Conservation (phyloP, 768 basidiomycete genomes). For the Mycena chlorophos region DNA sequence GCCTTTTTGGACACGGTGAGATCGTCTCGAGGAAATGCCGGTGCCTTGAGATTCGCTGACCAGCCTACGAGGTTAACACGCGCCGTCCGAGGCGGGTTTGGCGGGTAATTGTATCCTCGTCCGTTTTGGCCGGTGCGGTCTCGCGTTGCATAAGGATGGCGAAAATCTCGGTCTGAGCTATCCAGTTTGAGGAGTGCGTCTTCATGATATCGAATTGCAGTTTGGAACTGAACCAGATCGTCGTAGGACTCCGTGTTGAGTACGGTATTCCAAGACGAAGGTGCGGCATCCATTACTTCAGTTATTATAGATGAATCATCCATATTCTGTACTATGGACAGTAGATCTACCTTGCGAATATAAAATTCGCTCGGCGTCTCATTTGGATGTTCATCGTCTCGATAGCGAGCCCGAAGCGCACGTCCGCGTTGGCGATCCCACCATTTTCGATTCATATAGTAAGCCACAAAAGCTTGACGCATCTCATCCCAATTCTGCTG, state of each 20-base stretch:
- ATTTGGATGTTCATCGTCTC: slow-evolving; percentile 1
- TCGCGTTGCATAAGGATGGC: neutral
- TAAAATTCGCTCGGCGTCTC: slow-evolving; percentile 17
- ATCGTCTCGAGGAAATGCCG: slow-evolving; percentile 29
- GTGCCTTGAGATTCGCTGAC: slow-evolving; percentile 5
- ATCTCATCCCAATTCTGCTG: slow-evolving; percentile 1
- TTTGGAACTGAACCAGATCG: slow-evolving; percentile 23
- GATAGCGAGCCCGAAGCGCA: neutral
- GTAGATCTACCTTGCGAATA: slow-evolving; percentile 15
- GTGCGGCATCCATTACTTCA: slow-evolving; percentile 15
- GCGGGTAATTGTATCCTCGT: neutral
- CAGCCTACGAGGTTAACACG: slow-evolving; percentile 7
- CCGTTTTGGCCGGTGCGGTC: neutral
- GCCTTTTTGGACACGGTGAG: slow-evolving; percentile 10
- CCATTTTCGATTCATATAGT: slow-evolving; percentile 13
- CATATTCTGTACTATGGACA: slow-evolving; percentile 5
- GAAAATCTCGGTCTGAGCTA: neutral
- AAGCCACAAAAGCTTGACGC: neutral
- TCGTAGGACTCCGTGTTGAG: slow-evolving; percentile 26
- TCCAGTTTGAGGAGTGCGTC: slow-evolving; percentile 21
- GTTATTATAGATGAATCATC: slow-evolving; percentile 9
- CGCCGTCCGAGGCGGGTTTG: neutral
- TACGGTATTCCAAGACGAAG: slow-evolving; percentile 4
- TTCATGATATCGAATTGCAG: slow-evolving; percentile 26
- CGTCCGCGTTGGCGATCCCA: neutral